A percentile compares a stretch with the other conserved stretches of the same genome.
Conservation (phyloP, 306 rosid genomes). For the Myrica gale region DNA sequence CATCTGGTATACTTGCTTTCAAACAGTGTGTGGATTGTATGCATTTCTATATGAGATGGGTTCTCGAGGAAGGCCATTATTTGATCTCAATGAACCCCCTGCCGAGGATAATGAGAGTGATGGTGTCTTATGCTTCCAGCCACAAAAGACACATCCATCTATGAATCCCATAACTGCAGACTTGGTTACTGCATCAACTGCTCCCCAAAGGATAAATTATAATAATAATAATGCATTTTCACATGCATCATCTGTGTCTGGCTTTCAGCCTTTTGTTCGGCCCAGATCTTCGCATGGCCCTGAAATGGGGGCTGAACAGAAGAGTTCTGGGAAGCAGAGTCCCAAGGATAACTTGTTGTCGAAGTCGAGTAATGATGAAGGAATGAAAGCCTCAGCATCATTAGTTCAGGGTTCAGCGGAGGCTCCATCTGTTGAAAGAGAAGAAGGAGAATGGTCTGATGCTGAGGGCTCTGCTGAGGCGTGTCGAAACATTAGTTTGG, state of each 20-base stretch:
- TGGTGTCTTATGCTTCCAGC: slow-evolving; percentile 47
- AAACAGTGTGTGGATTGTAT: slow-evolving; percentile 49
- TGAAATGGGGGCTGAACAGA: slow-evolving; percentile 48
- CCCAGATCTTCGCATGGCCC: slow-evolving; percentile 47
- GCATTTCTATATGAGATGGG: slow-evolving; percentile 92
- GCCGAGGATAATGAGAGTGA: slow-evolving; percentile 72
- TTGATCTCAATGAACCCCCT: slow-evolving; percentile 99
- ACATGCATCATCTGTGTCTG: slow-evolving; percentile 83
- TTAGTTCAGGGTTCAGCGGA: slow-evolving; percentile 33
- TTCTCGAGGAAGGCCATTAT: slow-evolving; percentile 80
- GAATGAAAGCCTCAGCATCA: slow-evolving; percentile 39
- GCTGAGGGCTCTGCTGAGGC: slow-evolving; percentile 71
- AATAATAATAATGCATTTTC: slow-evolving; percentile 57
- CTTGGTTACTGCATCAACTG: slow-evolving; percentile 45
- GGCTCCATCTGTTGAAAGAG: slow-evolving; percentile 64
- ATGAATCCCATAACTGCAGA: slow-evolving; percentile 52
- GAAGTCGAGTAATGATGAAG: slow-evolving; percentile 42
- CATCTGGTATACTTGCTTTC: slow-evolving; percentile 24
- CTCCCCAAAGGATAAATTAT: slow-evolving; percentile 58
- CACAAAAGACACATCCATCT: slow-evolving; percentile 66
- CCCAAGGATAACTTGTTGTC: slow-evolving; percentile 32
- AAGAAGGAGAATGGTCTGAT: slow-evolving; percentile 99
- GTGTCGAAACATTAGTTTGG: slow-evolving; percentile 44
- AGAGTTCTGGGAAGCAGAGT: slow-evolving; percentile 40
- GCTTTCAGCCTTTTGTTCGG: slow-evolving; percentile 91